Percentiles rank a stretch among this genome's conserved stretches.
Evolutionary conservation across 2,329 filamentous ascomycete genomes (phyloP).

Genomic region (Claviceps pazoutovae): DNA sequence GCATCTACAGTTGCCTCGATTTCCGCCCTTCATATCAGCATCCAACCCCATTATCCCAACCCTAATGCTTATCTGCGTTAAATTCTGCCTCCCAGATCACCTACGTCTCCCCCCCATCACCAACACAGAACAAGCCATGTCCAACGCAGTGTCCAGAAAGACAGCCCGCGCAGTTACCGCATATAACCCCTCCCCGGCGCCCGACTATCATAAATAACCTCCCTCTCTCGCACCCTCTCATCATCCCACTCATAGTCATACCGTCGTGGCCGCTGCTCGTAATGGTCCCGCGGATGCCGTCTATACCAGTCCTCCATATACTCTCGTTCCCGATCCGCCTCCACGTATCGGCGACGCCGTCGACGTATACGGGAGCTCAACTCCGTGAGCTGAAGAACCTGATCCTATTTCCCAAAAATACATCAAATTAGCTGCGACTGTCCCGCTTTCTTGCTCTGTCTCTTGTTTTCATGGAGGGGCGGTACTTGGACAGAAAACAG

Average conservation of each 20-base stretch:
- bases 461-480: not conserved
- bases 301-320: slow-evolving; percentile 38
- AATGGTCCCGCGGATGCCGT: slow-evolving; percentile 22
- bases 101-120: no score
- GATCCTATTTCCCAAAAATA: slow-evolving; percentile 46
- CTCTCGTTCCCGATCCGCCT: slow-evolving; percentile 45
- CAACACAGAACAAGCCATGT: no score
- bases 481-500: not conserved
- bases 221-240: slow-evolving; percentile 52
- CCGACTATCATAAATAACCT: slow-evolving; percentile 47
- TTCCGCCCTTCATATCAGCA: no score
- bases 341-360: slow-evolving; percentile 37
- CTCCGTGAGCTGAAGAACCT: slow-evolving; percentile 72
- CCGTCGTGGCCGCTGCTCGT: slow-evolving; percentile 13
- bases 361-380: slow-evolving; percentile 70
- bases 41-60: no score
- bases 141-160: no score
- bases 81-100: no score
- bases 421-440: not conserved
- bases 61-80: no score
- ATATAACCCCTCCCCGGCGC: slow-evolving; percentile 15
- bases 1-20: no score
- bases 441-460: not conserved
- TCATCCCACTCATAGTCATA: slow-evolving; percentile 35
- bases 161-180: slow-evolving; percentile 8